Conservation (phyloP, 441 rosid genomes). For the Pelargonium fulgidum region DNA sequence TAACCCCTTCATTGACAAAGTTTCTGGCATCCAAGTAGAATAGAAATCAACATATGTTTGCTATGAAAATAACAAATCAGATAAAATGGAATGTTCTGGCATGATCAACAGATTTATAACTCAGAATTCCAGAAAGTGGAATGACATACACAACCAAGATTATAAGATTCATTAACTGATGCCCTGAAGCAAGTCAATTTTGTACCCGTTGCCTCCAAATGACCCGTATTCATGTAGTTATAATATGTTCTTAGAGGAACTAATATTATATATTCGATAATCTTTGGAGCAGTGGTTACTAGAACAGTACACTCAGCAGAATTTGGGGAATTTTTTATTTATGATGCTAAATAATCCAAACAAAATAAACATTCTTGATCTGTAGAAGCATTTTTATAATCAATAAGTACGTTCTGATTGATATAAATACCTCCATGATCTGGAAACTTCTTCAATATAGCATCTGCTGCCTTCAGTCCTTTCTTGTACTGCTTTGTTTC, state of each 20-base stretch:
- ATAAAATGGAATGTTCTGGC: background rate
- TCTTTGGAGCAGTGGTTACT: background rate
- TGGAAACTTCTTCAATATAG: slow-evolving; percentile 92
- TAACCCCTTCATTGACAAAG: slow-evolving; percentile 97
- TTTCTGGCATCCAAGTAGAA: slow-evolving; percentile 49
- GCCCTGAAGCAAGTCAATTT: background rate
- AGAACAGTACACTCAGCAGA: background rate
- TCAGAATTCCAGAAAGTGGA: background rate
- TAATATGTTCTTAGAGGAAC: background rate
- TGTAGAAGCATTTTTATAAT: background rate
- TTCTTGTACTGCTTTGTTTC: slow-evolving; percentile 98
- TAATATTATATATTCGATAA: no score
- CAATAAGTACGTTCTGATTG: background rate
- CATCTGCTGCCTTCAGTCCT: slow-evolving; percentile 98
- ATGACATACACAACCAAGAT: background rate
- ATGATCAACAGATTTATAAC: background rate
- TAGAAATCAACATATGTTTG: slow-evolving; percentile 16
- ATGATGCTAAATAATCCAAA: background rate
- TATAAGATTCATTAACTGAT: background rate
- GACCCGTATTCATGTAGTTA: background rate
- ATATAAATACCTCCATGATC: slow-evolving; percentile 82
- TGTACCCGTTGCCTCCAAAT: no score
- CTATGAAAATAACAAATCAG: background rate
- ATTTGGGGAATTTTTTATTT: no score
- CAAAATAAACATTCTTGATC: background rate